Evolutionary conservation across 257 asterid genomes (phyloP).

Genomic region (Gentiana straminea): DNA sequence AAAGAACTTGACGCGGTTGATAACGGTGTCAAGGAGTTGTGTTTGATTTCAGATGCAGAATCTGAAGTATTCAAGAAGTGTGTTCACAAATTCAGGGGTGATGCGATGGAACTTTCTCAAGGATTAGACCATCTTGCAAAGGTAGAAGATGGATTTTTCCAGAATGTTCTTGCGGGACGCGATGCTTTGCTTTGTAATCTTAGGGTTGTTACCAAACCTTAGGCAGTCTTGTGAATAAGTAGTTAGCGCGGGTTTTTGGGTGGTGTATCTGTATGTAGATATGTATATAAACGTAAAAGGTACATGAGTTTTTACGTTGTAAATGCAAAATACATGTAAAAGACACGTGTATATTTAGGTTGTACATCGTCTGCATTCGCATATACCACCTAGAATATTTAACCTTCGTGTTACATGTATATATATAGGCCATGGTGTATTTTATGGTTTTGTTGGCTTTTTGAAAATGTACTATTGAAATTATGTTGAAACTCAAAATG

Average conservation of each 20-base stretch:
- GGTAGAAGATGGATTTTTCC: constrained; percentile 66
- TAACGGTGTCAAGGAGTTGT: constrained; percentile 42
- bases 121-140: constrained; percentile 62
- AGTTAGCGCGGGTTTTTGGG: too few relatives aligned
- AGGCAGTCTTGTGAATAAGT: too few relatives aligned
- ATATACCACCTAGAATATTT: too few relatives aligned
- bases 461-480: constrained; percentile 6
- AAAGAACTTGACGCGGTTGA: constrained; percentile 71
- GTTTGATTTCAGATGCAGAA: constrained; percentile 28
- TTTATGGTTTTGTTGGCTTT: constrained; percentile 13
- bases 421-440: constrained; percentile 17
- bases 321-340: too few relatives aligned
- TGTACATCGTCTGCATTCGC: too few relatives aligned
- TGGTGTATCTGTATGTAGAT: too few relatives aligned
- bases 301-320: constrained; percentile 4
- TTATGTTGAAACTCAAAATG: too few relatives aligned
- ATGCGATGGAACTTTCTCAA: constrained; percentile 30
- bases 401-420: not conserved
- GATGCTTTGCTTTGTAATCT: constrained; percentile 68
- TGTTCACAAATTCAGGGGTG: not conserved
- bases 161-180: constrained; percentile 59
- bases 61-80: constrained; percentile 21
- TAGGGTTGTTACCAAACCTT: constrained; percentile 27
- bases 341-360: too few relatives aligned
- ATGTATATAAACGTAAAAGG: too few relatives aligned